These are phyloP conservation scores for Lachancea sp. DNA, from an alignment of 805 yeast genomes.

Conservation along the genomic window DNA sequence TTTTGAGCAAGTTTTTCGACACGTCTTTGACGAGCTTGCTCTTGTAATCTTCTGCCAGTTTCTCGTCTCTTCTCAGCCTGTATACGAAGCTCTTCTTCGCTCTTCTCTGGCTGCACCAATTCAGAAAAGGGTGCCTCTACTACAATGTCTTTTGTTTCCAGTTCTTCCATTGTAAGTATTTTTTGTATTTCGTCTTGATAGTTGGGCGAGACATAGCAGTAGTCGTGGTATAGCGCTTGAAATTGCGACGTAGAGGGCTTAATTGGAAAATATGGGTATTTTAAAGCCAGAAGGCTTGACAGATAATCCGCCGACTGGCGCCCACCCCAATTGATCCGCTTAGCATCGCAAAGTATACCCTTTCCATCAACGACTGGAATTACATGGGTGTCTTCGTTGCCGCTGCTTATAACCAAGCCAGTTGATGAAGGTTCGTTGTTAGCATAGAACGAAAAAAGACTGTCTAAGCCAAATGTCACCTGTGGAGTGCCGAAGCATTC, in stretches of 20 bases:
- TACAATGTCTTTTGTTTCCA: constrained; percentile 66
- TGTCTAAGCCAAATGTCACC: constrained; percentile 76
- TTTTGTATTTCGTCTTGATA: constrained; percentile 57
- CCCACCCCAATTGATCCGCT: constrained; percentile 92
- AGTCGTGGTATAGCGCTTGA: constrained; percentile 61
- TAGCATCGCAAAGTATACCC: constrained; percentile 60
- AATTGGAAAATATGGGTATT: constrained; percentile 88
- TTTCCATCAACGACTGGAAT: constrained; percentile 74
- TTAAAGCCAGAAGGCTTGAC: constrained; percentile 57
- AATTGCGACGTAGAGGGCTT: constrained; percentile 59
- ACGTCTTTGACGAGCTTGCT: constrained; percentile 82
- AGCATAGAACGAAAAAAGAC: constrained; percentile 67
- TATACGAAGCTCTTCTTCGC: constrained; percentile 72
- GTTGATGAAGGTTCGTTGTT: constrained; percentile 36
- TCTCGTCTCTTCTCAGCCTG: constrained; percentile 79
- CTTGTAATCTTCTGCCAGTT: constrained; percentile 83
- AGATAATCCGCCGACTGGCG: constrained; percentile 60
- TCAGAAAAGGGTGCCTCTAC: constrained; percentile 77
- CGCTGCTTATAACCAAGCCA: constrained; percentile 79
- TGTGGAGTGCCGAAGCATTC: constrained; percentile 76
- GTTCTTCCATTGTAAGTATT: constrained; percentile 51
- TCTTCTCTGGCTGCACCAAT: constrained; percentile 59
- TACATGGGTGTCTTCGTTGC: constrained; percentile 74
- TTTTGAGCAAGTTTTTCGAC: constrained; percentile 73
- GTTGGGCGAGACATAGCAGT: constrained; percentile 68